Evolutionary conservation across 1,139 yeast genomes (phyloP), one percentile per base, ranked within the genome.

Genomic region (Ashbya aceris): DNA sequence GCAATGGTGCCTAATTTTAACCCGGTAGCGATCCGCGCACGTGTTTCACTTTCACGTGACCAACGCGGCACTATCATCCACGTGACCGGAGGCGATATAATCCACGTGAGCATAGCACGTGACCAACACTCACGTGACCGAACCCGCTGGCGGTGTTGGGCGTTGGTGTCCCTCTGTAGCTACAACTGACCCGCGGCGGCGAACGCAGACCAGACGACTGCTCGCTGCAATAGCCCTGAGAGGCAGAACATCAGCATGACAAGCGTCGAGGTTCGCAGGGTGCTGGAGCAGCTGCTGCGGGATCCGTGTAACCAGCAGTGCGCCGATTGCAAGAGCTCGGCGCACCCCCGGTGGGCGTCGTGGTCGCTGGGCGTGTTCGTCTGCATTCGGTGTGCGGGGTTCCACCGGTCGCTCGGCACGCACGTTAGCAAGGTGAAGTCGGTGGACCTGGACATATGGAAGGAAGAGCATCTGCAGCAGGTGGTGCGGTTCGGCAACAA

Each of bases 261-360:
- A 1, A 46, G 58, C 9, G 49, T 55, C 23, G 51, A 52, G n/a
- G 54, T 55, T n/a, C 53, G 54, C 40, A 51, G 76, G 58, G 80
- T 85, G 37, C 70, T 87, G 49, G 77, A 77, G 59, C 79, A 81
- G 40, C 70, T 87, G 35, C 73, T 89, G 40, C 79, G 76, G 49
- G 95, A 86, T 52, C 77, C 79, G 1, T 76, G 77, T 36, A 91
- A 91, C 67, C 77, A 75, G 58, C 65, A 68, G 40, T 91, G 98
- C 64, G 95, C 91, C 1, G 98, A 91, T 62, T 91, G 98, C 65
- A 91, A 91, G 62, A 73, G 79, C 0, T 74, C 91, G 12, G 76
- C 83, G 34, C 95, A 89, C 63, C 98, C 98, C 11, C 71, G 98
- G 43, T 91, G 98, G 98, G 96, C 97, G 8, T 81, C 94, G 17